Percentiles rank a stretch among this genome's conserved stretches.
phyloP scores from a whole-genome alignment of 192 early-diverging fungal genomes.

The Phlyctochytrium bullatum region DNA sequence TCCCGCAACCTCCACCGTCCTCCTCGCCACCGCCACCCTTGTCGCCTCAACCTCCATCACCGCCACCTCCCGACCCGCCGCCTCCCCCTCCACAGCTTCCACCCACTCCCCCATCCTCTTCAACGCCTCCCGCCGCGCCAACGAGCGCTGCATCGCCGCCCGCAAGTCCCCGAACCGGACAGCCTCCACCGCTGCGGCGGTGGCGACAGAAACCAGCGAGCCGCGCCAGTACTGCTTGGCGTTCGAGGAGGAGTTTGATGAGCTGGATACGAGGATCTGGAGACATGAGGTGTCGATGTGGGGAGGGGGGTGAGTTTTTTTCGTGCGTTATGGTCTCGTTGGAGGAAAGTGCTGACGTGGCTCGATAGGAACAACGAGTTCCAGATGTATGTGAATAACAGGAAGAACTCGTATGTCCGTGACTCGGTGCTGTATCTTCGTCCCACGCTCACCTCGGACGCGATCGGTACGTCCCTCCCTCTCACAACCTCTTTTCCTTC shows the following conservation, averaged over 20 bases:
- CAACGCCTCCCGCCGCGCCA: not conserved
- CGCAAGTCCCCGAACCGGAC: no score
- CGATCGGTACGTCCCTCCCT: constrained; percentile 43
- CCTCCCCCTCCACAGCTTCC: not conserved
- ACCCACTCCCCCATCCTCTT: not conserved
- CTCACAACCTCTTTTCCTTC: no score
- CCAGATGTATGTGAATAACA: constrained; percentile 22
- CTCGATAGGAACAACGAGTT: constrained; percentile 25
- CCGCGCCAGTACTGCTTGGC: constrained; percentile 22
- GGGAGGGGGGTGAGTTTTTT: constrained; percentile 22
- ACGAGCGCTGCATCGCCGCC: not conserved
- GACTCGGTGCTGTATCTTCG: constrained; percentile 59
- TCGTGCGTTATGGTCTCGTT: not conserved
- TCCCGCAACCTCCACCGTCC: no score
- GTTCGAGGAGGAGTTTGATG: constrained; percentile 26
- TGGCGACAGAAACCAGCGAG: not conserved
- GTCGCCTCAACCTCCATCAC: no score
- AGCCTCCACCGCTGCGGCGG: no score
- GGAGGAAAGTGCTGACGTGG: not conserved
- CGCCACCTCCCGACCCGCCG: not conserved
- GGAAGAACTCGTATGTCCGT: constrained; percentile 53
- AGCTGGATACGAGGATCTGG: constrained; percentile 14
- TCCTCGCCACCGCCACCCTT: no score
- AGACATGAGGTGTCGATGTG: constrained; percentile 26
- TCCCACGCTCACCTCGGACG: constrained; percentile 55